Evolutionary conservation across 352 stramenopile genomes (phyloP).

Genomic region (Globisporangium barbulae): DNA sequence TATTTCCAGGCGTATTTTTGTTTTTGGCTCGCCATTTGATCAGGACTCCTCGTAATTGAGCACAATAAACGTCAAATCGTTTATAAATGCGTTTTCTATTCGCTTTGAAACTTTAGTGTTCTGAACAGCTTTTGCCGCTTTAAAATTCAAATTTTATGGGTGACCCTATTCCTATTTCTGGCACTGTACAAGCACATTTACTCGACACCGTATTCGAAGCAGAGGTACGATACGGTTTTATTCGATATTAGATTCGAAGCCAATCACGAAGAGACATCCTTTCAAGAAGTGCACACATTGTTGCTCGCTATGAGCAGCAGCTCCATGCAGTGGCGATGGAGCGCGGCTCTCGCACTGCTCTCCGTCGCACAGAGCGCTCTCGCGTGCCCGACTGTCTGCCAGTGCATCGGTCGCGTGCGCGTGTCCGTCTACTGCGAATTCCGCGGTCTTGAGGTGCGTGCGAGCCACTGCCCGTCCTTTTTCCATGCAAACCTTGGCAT

Average conservation of each 20-base stretch:
- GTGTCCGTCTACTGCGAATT: slow-evolving; percentile 81
- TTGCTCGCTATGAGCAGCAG: neutral
- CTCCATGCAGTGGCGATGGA: neutral
- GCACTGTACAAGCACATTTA: no score
- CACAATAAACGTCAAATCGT: no score
- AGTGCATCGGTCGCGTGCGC: slow-evolving; percentile 61
- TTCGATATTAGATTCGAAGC: neutral
- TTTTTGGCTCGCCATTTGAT: no score
- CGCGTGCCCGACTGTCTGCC: slow-evolving; percentile 46
- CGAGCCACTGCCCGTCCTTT: neutral
- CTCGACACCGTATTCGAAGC: neutral
- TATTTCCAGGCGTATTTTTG: no score
- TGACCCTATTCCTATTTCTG: no score
- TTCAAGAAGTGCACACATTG: neutral
- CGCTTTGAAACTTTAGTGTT: no score
- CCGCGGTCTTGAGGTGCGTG: slow-evolving; percentile 45
- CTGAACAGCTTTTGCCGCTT: no score
- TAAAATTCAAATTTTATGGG: no score
- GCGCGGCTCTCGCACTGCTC: neutral
- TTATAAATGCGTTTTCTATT: no score
- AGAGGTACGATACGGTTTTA: neutral
- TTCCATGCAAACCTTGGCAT: neutral
- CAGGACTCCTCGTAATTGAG: no score
- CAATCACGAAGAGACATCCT: neutral
- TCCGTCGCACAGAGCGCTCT: neutral